Evolutionary conservation across 1,284 basidiomycete species (phyloP).

Genomic region (Cryptococcus hybrid): DNA sequence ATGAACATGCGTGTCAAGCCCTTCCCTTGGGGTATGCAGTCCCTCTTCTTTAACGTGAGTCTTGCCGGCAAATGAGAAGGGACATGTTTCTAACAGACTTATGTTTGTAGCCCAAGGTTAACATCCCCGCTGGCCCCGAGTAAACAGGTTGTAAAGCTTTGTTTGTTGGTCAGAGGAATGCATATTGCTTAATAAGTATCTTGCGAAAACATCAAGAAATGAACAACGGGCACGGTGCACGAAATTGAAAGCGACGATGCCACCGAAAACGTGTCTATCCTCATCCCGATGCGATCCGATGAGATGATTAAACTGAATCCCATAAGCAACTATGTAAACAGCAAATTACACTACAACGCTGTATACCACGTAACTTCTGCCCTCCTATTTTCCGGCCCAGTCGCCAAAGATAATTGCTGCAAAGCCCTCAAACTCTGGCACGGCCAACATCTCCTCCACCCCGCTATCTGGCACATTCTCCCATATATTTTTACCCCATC

Average conservation of each 20-base stretch:
- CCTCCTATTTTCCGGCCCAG: conserved; percentile 33
- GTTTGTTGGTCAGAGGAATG: not conserved
- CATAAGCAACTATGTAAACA: no score
- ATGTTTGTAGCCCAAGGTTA: conserved; percentile 29
- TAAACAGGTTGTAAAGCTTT: not conserved
- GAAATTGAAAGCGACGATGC: no score
- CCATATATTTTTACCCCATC: conserved; percentile 47
- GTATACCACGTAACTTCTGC: not conserved
- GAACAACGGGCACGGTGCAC: no score
- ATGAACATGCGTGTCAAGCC: conserved; percentile 46
- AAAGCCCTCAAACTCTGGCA: conserved; percentile 45
- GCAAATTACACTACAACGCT: no score
- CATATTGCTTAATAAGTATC: not conserved
- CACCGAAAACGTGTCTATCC: no score
- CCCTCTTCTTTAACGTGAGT: conserved; percentile 49
- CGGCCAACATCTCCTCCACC: conserved; percentile 38
- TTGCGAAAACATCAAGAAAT: no score
- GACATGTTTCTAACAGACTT: not conserved
- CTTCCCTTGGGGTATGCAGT: conserved; percentile 47
- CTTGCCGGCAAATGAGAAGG: not conserved
- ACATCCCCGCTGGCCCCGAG: conserved; percentile 28
- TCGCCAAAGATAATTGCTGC: conserved; percentile 49
- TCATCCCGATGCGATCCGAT: no score
- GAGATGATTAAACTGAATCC: no score
- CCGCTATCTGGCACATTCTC: conserved; percentile 45